Conservation (phyloP, 2,329 filamentous ascomycete species). For the Alternaria sp. region DNA sequence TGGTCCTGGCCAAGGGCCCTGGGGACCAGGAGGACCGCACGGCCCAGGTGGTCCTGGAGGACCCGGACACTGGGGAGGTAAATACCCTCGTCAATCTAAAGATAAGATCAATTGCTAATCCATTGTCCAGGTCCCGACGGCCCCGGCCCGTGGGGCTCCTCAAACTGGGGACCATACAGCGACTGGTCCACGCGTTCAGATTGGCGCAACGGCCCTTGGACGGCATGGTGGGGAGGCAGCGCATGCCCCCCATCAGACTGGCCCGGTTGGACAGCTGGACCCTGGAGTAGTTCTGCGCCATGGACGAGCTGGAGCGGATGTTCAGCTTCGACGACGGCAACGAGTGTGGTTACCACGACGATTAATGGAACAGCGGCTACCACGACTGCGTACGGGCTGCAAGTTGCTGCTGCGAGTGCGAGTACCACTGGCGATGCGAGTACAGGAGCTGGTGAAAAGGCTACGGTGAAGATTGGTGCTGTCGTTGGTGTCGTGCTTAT, state of each 20-base stretch:
- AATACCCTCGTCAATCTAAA: background rate
- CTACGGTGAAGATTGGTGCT: conserved; percentile 27
- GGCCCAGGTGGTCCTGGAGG: conserved; percentile 11
- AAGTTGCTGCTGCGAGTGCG: conserved; percentile 41
- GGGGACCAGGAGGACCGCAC: conserved; percentile 16
- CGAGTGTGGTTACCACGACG: conserved; percentile 40
- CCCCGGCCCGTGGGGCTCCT: conserved; percentile 38
- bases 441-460: conserved; percentile 18
- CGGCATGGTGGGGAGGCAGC: conserved; percentile 45
- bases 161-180: conserved; percentile 39
- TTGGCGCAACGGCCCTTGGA: conserved; percentile 45
- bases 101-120: background rate
- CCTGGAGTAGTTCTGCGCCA: conserved; percentile 46
- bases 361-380: conserved; percentile 32
- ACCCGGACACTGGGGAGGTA: conserved; percentile 32
- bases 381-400: conserved; percentile 41
- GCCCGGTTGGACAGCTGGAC: conserved; percentile 49
- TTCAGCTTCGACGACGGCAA: conserved; percentile 42
- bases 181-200: conserved; percentile 39
- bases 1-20: conserved; percentile 30
- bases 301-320: conserved; percentile 50
- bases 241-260: conserved; percentile 45
- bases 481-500: conserved; percentile 34
- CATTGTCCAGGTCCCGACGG: conserved; percentile 19
- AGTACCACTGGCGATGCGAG: conserved; percentile 2